A percentile compares a stretch with the other conserved stretches of the same genome.
Evolutionary conservation across 1,139 yeast species (phyloP).

Genomic region (Sugiyamaella sp.): DNA sequence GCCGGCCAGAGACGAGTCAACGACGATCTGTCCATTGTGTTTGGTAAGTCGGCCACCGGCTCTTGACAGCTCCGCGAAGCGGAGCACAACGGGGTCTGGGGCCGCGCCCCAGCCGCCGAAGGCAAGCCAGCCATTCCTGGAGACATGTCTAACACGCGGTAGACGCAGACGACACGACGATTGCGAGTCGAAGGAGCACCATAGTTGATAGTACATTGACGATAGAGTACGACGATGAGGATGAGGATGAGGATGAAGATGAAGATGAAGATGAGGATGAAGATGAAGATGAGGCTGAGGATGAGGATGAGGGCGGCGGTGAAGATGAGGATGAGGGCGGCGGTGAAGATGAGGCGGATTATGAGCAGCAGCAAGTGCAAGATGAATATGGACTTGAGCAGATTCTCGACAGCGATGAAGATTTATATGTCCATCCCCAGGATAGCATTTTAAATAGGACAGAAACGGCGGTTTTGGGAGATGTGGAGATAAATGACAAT

Average conservation of each 20-base stretch:
- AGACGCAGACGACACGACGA: slow-evolving; percentile 6
- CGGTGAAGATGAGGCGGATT: neutral
- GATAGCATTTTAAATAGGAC: neutral
- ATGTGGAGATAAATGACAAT: neutral
- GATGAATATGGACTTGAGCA: neutral
- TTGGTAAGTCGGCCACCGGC: slow-evolving; percentile 18
- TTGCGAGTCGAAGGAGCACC: slow-evolving; percentile 10
- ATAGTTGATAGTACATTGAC: slow-evolving; percentile 12
- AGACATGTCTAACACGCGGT: neutral
- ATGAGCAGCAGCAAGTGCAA: too few relatives aligned
- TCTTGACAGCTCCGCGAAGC: too few relatives aligned
- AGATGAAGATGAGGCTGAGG: neutral
- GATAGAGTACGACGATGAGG: slow-evolving; percentile 12
- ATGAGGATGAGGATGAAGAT: slow-evolving; percentile 7
- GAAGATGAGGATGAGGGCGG: neutral
- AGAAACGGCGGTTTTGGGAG: neutral
- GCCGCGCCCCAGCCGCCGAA: too few relatives aligned
- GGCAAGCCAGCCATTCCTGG: too few relatives aligned
- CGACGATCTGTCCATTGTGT: slow-evolving; percentile 18
- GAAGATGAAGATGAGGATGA: neutral
- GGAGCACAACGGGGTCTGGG: too few relatives aligned
- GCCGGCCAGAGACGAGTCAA: slow-evolving; percentile 32
- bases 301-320: neutral
- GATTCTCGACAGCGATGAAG: too few relatives aligned
- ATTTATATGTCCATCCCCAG: neutral